These are phyloP conservation scores for Aspergillus latus DNA, from an alignment of 2,329 filamentous ascomycete genomes.

Conservation along the genomic window DNA sequence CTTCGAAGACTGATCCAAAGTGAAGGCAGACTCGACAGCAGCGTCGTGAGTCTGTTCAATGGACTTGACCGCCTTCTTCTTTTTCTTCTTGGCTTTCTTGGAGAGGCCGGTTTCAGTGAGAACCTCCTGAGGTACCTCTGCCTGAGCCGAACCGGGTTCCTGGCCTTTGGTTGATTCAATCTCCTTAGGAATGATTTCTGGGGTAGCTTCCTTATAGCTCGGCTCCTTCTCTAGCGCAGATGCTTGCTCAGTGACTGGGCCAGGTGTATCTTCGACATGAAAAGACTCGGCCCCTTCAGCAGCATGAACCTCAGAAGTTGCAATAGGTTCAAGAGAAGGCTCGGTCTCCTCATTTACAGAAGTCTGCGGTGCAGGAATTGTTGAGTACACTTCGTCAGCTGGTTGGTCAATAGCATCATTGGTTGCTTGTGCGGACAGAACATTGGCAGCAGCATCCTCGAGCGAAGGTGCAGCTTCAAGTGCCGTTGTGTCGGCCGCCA, in stretches of 20 bases:
- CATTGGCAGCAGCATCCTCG: not conserved
- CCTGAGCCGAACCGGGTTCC: constrained; percentile 2
- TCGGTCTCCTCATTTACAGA: not conserved
- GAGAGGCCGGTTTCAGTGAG: constrained; percentile 13
- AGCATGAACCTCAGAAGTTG: not conserved
- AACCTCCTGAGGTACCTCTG: constrained; percentile 14
- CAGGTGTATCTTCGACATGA: not conserved
- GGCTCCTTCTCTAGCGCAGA: not conserved
- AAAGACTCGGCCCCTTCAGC: not conserved
- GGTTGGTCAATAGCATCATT: not conserved
- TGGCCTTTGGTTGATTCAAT: not conserved
- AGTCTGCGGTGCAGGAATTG: not conserved
- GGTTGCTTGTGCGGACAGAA: not conserved
- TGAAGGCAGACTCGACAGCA: not conserved
- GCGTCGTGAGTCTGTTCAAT: not conserved
- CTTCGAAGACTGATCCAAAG: not conserved
- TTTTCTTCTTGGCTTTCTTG: constrained; percentile 32
- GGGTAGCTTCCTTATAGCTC: not conserved
- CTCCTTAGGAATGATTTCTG: not conserved
- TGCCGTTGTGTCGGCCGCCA: not conserved
- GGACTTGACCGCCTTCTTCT: constrained; percentile 21
- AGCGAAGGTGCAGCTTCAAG: not conserved
- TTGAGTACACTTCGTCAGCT: not conserved
- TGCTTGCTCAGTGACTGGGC: not conserved
- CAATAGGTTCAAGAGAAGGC: not conserved